Percentiles rank a stretch among this genome's conserved stretches.
Evolutionary conservation across 352 stramenopile species (phyloP).

Genomic region (Pythium rishiriense): DNA sequence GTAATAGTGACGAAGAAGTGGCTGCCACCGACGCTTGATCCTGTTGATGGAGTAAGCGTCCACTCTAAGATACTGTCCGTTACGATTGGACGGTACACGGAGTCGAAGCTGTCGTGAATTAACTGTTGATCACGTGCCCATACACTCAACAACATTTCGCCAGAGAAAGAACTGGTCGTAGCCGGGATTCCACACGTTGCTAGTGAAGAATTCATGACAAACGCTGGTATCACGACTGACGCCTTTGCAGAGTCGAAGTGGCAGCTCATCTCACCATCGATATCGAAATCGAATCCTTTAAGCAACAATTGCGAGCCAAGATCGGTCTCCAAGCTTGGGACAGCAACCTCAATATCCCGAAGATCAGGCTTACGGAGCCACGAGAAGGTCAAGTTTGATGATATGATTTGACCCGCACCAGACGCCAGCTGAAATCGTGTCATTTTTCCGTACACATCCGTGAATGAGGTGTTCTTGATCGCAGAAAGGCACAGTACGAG

Average conservation of each 20-base stretch:
- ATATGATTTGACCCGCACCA: not conserved
- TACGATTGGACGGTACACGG: not conserved
- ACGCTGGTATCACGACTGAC: constrained; percentile 26
- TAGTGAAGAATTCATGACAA: constrained; percentile 39
- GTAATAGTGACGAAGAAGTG: constrained; percentile 4
- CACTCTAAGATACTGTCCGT: not conserved
- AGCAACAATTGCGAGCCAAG: constrained; percentile 23
- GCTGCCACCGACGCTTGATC: not conserved
- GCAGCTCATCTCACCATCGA: constrained; percentile 33
- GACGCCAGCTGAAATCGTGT: not conserved
- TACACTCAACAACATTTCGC: constrained; percentile 9
- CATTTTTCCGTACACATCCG: not conserved
- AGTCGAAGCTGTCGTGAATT: not conserved
- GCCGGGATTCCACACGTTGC: constrained; percentile 31
- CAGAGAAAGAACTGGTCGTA: no score
- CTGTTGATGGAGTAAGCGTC: constrained; percentile 5
- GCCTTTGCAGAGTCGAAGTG: constrained; percentile 33
- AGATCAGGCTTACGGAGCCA: constrained; percentile 17
- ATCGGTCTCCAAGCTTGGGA: not conserved
- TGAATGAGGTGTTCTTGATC: not conserved
- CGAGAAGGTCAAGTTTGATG: constrained; percentile 8
- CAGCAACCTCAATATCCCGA: not conserved
- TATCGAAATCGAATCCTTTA: constrained; percentile 45
- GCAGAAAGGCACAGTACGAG: constrained; percentile 13
- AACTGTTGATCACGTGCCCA: constrained; percentile 4